A percentile compares a stretch with the other conserved stretches of the same genome.
phyloP scores from a whole-genome alignment of 345 rosid genomes.

The Mangifera indica region DNA sequence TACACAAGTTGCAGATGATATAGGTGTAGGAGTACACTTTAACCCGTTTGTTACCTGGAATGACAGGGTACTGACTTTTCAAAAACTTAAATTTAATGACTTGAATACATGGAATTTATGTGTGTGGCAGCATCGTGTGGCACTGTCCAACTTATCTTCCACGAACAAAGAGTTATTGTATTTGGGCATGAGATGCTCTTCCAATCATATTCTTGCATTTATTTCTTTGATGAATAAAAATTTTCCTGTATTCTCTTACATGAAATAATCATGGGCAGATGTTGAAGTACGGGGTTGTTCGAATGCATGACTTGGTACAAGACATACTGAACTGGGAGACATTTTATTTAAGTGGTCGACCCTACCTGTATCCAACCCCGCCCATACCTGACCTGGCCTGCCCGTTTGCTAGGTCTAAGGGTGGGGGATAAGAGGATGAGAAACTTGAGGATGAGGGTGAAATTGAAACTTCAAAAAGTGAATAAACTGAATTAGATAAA shows the following conservation, averaged over 20 bases:
- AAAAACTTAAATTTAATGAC: not conserved
- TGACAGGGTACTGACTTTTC: conserved; percentile 49
- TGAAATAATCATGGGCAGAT: conserved; percentile 43
- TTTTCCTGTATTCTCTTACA: conserved; percentile 16
- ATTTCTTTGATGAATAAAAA: not conserved
- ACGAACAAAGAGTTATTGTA: not conserved
- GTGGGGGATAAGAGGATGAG: too few species aligned
- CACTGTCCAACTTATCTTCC: conserved; percentile 10
- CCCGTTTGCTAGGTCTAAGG: too few species aligned
- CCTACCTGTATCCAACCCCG: too few species aligned
- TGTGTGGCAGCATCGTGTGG: not conserved
- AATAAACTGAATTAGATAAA: too few species aligned
- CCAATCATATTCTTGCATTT: conserved; percentile 11
- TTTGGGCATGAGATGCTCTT: not conserved
- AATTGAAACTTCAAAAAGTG: too few species aligned
- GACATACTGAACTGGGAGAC: conserved; percentile 74
- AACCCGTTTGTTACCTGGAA: conserved; percentile 85
- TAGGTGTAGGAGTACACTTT: conserved; percentile 92
- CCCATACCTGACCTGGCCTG: too few species aligned
- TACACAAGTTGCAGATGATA: conserved; percentile 63
- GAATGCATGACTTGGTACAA: conserved; percentile 70
- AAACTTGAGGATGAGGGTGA: not conserved
- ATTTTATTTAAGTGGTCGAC: conserved; percentile 86
- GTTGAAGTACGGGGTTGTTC: conserved; percentile 87
- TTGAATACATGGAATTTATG: not conserved